phyloP scores from a whole-genome alignment of 139 green algal species.

The Asterochloris erici region DNA sequence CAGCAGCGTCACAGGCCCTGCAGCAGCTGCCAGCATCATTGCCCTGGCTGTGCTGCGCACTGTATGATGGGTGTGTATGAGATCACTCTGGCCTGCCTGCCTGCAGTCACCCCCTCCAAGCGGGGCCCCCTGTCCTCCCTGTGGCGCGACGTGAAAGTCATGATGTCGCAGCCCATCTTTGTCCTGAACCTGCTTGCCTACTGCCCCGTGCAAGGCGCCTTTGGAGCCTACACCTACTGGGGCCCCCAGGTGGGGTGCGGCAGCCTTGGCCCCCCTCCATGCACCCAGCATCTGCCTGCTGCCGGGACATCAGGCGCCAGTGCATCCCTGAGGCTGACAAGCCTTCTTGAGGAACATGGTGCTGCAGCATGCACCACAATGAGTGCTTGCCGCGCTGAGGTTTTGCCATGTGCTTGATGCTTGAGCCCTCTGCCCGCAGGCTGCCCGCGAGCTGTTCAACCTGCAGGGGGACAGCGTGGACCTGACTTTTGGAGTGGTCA shows the following conservation, averaged over 20 bases:
- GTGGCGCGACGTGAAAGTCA: conserved; percentile 2
- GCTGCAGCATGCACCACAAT: not conserved
- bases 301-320: not conserved
- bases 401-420: not conserved
- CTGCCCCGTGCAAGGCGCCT: conserved; percentile 16
- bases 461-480: conserved; percentile 59
- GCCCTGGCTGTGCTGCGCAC: no score
- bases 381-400: not conserved
- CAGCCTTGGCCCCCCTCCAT: no score
- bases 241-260: conserved; percentile 6
- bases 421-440: conserved; percentile 44
- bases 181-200: conserved; percentile 8
- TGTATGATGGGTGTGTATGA: no score
- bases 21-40: no score
- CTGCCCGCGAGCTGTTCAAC: conserved; percentile 56
- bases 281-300: no score
- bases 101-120: no score
- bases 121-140: not conserved
- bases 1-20: no score
- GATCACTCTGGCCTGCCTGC: no score
- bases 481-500: conserved; percentile 84
- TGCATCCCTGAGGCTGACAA: not conserved
- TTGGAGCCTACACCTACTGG: conserved; percentile 22
- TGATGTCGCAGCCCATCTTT: conserved; percentile 15
- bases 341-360: no score